Evolutionary conservation across 768 basidiomycete genomes (phyloP).

Genomic region (Crepidotus variabilis): DNA sequence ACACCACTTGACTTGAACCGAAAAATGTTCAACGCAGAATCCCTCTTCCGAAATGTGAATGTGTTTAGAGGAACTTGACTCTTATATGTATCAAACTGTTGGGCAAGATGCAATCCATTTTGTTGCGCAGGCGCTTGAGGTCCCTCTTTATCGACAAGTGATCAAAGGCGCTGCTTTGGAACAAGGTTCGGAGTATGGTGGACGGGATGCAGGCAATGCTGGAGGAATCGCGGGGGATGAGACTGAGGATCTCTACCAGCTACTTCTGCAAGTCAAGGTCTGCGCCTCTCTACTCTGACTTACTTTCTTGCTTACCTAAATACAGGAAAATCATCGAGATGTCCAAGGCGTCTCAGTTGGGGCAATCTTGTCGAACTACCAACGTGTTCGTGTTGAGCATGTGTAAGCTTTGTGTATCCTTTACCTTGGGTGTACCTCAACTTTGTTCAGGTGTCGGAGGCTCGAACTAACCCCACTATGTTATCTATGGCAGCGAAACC

Average conservation of each 20-base stretch:
- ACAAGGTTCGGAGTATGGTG: slow-evolving; percentile 84
- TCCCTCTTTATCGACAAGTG: slow-evolving; percentile 80
- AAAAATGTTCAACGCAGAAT: slow-evolving; percentile 15
- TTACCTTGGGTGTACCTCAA: neutral
- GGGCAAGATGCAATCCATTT: slow-evolving; percentile 90
- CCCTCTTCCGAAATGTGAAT: slow-evolving; percentile 18
- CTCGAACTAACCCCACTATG: slow-evolving; percentile 76
- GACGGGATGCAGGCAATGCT: slow-evolving; percentile 40
- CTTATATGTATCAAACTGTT: slow-evolving; percentile 98
- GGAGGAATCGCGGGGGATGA: slow-evolving; percentile 77
- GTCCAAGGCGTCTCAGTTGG: slow-evolving; percentile 88
- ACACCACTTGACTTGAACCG: slow-evolving; percentile 13
- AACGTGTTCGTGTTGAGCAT: slow-evolving; percentile 95
- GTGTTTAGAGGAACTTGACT: slow-evolving; percentile 91
- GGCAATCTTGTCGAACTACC: slow-evolving; percentile 96
- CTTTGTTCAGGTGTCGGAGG: slow-evolving; percentile 64
- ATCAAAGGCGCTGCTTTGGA: slow-evolving; percentile 82
- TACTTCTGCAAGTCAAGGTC: slow-evolving; percentile 79
- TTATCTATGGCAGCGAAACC: slow-evolving; percentile 94
- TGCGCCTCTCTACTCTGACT: slow-evolving; percentile 5
- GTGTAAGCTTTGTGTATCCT: slow-evolving; percentile 56
- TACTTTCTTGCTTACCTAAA: neutral
- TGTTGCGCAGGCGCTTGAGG: slow-evolving; percentile 78
- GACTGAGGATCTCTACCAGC: slow-evolving; percentile 85
- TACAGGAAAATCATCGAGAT: slow-evolving; percentile 72